Evolutionary conservation across 2,329 filamentous ascomycete genomes (phyloP), one percentile per base, ranked within the genome.

Genomic region (Sclerotinia nivalis): DNA sequence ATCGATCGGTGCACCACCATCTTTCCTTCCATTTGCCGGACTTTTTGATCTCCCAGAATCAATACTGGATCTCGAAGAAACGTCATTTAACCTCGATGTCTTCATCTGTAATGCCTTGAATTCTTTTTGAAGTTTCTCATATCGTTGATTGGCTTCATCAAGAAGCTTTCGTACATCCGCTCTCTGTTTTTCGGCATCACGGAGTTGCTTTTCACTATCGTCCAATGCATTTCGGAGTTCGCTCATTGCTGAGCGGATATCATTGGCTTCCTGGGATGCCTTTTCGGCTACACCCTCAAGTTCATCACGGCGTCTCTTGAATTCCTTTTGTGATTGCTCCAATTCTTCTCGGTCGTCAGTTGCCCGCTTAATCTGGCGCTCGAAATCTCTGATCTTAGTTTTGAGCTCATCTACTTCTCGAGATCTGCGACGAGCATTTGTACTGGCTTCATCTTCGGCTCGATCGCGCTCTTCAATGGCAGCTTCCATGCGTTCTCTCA

Each of bases 401-500:
- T 91, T 93, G 52, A 97, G 83, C 74, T 98, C 95, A 78, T 98
- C 96, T 4, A 93, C 84, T 82, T 98, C 96, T 61, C 94, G 86
- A 9, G 92, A 88, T 71, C 90, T 89, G 56, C 92, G 87, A 66
- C 95, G 87, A 18, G 91, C 91, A 62, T 92, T 85, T 0, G 89
- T 91, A 76, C 89, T 93, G 3, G 93, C 89, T 81, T 98, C 94
- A 72, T 98, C 94, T 80, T 99, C 95, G 2, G 93, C 90, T 2
- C 93, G 89, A 78, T 99, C 96, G 25, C 96, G 88, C 80, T 99
- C 96, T 79, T 97, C 94, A n/a, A 97, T 86, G 0, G 94, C 94
- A 1, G 92, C 85, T 76, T 98, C 95, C 85, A 98, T 90, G 2
- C 91, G 89, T 70, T 93, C 89, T 68, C 93, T 91, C 89, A 97